Base-by-base conservation (phyloP, 176 grass and related monocot genomes). In the Rhynchospora breviuscula region DNA sequence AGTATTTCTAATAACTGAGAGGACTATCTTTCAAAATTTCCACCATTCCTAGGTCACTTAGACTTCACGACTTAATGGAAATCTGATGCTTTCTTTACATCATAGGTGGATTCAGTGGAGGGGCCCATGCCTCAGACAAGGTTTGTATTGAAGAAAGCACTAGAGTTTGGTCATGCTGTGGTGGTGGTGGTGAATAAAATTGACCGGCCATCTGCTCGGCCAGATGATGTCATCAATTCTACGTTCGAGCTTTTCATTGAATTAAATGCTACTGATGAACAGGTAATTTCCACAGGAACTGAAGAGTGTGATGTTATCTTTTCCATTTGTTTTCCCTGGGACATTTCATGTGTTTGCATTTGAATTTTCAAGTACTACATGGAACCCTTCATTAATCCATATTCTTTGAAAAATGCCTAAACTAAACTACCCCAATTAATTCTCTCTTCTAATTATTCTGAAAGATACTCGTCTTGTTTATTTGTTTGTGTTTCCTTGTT, bases 41-140 rank as follows among this genome's bases (percentile, higher is more conserved):
- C 8, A 68, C 13, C 66, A 43, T 68, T 52, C 26, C 21, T 54
- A 29, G 23, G 19, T 44, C 69, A 73, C 46, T 77, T 77, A 40
- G 8, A 56, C 13, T 21, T 70, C 0, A 45, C 9, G 48, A 15
- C 13, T 77, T 54, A 29, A 29, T 77, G 21, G 67, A 70, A 43
- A 45, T 67, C 67, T 70, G 31, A 35, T 76, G 14, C 9, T 48
- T 48, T 73, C 8, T 56, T 53, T 77, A 6, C 54, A 17, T 47
- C 57, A 17, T 82, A 98, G 95, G 95, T 98, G 71, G 95, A 98
- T 93, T 98, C 95, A 48, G 95, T 98, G 59, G 95, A 98, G 86
- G 95, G 95, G n/a, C 95, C 95, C 47, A 98, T 98, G 95, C 95
- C 95, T 76, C 95, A 98, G 63, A 98, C 95, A 72, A 98, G 95